These are phyloP conservation scores for Starmerella vaccinii DNA, from an alignment of 805 yeast genomes.

Conservation along the genomic window DNA sequence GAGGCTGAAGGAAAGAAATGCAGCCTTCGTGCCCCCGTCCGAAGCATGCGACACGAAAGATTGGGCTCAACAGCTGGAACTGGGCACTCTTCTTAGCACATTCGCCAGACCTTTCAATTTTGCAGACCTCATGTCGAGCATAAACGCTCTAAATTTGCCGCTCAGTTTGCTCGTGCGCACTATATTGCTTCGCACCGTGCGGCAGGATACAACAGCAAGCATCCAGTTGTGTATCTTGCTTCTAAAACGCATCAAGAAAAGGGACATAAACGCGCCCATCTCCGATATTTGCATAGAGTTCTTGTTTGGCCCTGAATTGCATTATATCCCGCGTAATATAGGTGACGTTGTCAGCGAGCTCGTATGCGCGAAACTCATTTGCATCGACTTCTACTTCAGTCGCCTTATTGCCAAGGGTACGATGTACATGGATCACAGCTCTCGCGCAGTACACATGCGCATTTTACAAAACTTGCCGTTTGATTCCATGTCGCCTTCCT, in stretches of 20 bases:
- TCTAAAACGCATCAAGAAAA: constrained; percentile 17
- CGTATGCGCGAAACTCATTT: constrained; percentile 39
- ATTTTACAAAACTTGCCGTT: constrained; percentile 37
- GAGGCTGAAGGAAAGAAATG: constrained; percentile 19
- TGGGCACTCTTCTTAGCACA: constrained; percentile 27
- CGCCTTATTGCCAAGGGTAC: constrained; percentile 79
- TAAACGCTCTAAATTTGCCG: constrained; percentile 8
- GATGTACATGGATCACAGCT: constrained; percentile 47
- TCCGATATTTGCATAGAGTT: constrained; percentile 21
- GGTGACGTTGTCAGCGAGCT: constrained; percentile 43
- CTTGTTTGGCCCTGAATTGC: constrained; percentile 20
- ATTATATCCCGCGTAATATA: constrained; percentile 7
- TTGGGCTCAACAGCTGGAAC: constrained; percentile 15
- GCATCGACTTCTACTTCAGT: constrained; percentile 60
- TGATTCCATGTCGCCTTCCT: constrained; percentile 13
- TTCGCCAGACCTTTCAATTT: constrained; percentile 24
- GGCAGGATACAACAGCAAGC: constrained; percentile 12
- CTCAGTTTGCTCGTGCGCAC: constrained; percentile 10
- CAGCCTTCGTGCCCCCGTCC: constrained; percentile 15
- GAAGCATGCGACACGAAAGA: constrained; percentile 13
- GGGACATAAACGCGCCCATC: constrained; percentile 8
- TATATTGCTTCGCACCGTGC: constrained; percentile 18
- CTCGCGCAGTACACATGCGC: constrained; percentile 34
- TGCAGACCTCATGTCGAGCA: constrained; percentile 15
- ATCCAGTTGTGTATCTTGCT: constrained; percentile 17